Base-by-base conservation (phyloP, 441 rosid genomes). In the Gossypium davidsonii region DNA sequence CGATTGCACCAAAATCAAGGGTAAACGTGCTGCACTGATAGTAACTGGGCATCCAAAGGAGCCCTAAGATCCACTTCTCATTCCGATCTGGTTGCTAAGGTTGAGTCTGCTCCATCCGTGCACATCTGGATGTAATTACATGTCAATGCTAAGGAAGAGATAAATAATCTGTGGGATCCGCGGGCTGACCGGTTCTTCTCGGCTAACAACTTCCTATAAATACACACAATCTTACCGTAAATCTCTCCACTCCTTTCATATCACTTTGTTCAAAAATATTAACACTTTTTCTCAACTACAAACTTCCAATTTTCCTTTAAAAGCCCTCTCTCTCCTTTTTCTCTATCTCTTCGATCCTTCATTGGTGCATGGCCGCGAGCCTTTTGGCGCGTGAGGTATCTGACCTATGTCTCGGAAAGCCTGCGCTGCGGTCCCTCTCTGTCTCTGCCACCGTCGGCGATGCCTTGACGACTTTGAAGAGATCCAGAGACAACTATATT, bases 321-420 rank as follows among this genome's bases (percentile, higher is more conserved):
- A 34, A 34, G 39, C 39, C 39, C 39, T 34, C 39, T 12, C 6
- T 15, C 51, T 1, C 23, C 11, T 9, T 21, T 7, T 8, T 20
- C n/a, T 21, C 14, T 26, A 17, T 4, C 31, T 9, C 26, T 15
- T 49, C 15, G 34, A 18, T 72, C 72, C 87, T 21, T 21, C 25
- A 21, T 21, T 20, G 28, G 1, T 89, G 96, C 73, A 90, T 90
- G 93, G 96, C 90, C 85, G 87, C 78, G 31, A 79, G 86, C 62
- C 67, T 86, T 14, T 81, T 83, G 70, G 76, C 78, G 57, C 73
- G 79, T 62, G 85, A 82, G 66, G 82, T 90, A 9, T 86, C 96
- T 23, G 93, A 87, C 61, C 79, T 90, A 26, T 90, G 93, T 84
- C 85, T 90, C 21, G 93, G 93, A 39, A 90, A 87, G 82, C 96